Evolutionary conservation across 202 grass and related monocot species (phyloP).

Genomic region (Zoysia matrella): DNA sequence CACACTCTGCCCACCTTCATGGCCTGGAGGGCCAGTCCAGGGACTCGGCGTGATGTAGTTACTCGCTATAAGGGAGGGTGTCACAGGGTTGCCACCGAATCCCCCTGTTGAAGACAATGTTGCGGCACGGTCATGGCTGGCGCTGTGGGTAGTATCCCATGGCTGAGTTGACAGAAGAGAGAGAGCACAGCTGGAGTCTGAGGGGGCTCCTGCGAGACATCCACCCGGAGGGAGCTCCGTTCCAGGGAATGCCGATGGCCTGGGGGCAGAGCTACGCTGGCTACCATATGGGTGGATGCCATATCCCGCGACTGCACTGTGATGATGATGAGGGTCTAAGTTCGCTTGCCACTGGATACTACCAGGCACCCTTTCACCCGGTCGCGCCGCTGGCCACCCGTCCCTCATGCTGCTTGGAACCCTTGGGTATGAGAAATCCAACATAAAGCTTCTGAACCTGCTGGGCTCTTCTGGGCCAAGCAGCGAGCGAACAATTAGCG

Average conservation of each 20-base stretch:
- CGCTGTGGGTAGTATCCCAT: constrained; percentile 63
- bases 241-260: constrained; percentile 48
- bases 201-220: constrained; percentile 56
- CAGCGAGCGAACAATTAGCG: constrained; percentile 26
- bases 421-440: constrained; percentile 89
- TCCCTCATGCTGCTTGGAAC: constrained; percentile 63
- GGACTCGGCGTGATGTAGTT: constrained; percentile 25
- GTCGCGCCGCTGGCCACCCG: constrained; percentile 51
- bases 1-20: constrained; percentile 43
- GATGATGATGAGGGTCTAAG: constrained; percentile 46
- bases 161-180: too few species aligned
- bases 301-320: background rate
- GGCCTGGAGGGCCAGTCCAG: constrained; percentile 59
- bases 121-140: constrained; percentile 45
- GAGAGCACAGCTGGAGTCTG: constrained; percentile 48
- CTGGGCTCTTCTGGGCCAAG: too few species aligned
- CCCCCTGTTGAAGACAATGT: constrained; percentile 37
- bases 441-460: constrained; percentile 15
- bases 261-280: constrained; percentile 46
- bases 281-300: constrained; percentile 42
- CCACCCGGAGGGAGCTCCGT: constrained; percentile 58
- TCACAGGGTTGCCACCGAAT: constrained; percentile 55
- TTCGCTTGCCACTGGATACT: constrained; percentile 72
- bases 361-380: constrained; percentile 52
- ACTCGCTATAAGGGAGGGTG: constrained; percentile 45